Conservation (phyloP, 108 stramenopile species). For the Chaetoceros muelleri region DNA sequence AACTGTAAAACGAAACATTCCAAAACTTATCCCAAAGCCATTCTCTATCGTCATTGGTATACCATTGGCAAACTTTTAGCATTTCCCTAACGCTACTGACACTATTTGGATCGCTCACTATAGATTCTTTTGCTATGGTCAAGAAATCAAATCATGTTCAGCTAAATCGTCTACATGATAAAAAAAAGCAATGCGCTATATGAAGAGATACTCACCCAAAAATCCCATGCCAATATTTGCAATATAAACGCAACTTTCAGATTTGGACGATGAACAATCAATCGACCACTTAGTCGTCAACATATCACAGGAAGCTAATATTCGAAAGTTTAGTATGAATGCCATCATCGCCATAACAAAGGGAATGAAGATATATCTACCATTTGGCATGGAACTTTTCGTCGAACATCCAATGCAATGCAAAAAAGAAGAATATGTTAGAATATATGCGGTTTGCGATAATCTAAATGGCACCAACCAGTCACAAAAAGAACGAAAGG, state of each 20-base stretch:
- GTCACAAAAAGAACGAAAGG: no score
- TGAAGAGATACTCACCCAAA: no score
- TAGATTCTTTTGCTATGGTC: neutral
- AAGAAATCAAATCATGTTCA: no score
- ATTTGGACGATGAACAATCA: neutral
- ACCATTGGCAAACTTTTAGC: neutral
- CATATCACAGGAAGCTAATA: neutral
- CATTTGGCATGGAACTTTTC: no score
- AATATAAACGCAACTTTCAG: neutral
- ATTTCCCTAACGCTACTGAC: neutral
- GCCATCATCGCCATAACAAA: neutral
- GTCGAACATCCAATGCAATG: neutral
- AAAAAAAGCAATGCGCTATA: no score
- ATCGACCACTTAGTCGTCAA: neutral
- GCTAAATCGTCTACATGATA: no score
- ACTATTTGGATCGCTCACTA: neutral
- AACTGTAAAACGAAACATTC: neutral
- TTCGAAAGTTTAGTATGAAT: neutral
- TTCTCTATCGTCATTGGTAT: neutral
- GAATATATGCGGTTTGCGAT: neutral
- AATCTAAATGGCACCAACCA: no score
- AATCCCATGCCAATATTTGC: neutral
- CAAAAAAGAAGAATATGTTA: neutral
- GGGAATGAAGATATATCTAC: neutral
- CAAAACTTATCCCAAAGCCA: neutral